phyloP scores from a whole-genome alignment of 371 early-diverging fungal species.

The Mortierella sp. region DNA sequence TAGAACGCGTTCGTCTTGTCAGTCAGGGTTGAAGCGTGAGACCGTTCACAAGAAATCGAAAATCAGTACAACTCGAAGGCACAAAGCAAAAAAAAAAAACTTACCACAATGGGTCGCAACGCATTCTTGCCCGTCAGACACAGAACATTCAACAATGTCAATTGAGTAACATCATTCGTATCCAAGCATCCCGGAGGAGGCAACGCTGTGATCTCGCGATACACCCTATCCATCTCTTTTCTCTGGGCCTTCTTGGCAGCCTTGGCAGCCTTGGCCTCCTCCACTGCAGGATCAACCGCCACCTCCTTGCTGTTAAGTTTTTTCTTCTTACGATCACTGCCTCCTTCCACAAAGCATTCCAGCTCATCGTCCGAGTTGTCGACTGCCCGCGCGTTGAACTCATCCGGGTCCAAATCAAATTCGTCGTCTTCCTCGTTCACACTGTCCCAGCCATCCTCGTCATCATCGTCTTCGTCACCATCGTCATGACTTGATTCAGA shows the following conservation, averaged over 20 bases:
- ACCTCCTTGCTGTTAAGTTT: neutral
- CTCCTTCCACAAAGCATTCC: neutral
- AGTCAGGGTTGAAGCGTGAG: neutral
- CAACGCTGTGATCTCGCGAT: slow-evolving; percentile 13
- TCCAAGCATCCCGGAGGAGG: slow-evolving; percentile 55
- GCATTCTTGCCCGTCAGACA: slow-evolving; percentile 20
- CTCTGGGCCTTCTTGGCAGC: slow-evolving; percentile 18
- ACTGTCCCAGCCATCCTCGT: slow-evolving; percentile 49
- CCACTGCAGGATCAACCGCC: neutral
- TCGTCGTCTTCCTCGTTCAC: slow-evolving; percentile 65
- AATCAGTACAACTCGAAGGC: neutral
- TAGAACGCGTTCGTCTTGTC: neutral
- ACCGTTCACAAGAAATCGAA: neutral
- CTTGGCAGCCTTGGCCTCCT: slow-evolving; percentile 17
- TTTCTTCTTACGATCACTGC: slow-evolving; percentile 21
- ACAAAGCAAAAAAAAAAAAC: neutral
- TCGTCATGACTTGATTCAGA: slow-evolving; percentile 7
- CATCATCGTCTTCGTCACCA: slow-evolving; percentile 42
- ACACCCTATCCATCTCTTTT: slow-evolving; percentile 29
- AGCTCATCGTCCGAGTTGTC: slow-evolving; percentile 28
- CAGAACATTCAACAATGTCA: slow-evolving; percentile 26
- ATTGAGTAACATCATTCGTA: slow-evolving; percentile 27
- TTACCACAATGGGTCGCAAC: slow-evolving; percentile 32
- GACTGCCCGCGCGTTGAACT: slow-evolving; percentile 62
- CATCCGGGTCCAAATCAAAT: slow-evolving; percentile 62